Evolutionary conservation across 306 rosid genomes (phyloP), one percentile per base, ranked within the genome.

Genomic region (Begonia peltatifolia): DNA sequence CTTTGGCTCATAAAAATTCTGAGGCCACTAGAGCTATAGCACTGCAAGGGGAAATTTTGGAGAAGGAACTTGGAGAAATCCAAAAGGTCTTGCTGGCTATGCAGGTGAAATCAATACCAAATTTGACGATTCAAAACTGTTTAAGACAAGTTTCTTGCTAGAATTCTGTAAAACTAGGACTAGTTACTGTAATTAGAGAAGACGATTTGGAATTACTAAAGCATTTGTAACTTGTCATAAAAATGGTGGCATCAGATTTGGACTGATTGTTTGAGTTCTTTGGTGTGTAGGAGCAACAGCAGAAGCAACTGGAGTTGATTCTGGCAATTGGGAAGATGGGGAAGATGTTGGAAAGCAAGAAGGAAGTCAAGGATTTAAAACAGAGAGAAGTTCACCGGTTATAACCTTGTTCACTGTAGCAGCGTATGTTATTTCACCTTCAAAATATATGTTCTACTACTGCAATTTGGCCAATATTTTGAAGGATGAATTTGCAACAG

Each of bases 21-120:
- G 79, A 80, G 82, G 95, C 87, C 22, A 79, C 94, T 47, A 79
- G 74, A 79, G 81, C 79, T 55, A 76, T 86, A 69, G 95, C 84
- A 11, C 54, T 56, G 25, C 95, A 81, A 67, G 84, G 82, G 59
- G 87, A 85, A 70, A 60, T 73, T 64, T 72, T 90, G 65, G 95
- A 83, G 80, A 85, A 83, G 74, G 97, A 90, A 76, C 80, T 90
- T 18, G 82, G 78, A 60, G 97, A 85, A 76, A 83, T 74, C 60
- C 97, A 85, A 64, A 80, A 83, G 50, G 87, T 83, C 65, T 76
- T 90, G 63, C 75, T 85, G 62, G 95, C 94, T 51, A 83, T 90
- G 97, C 95, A 90, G 90, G 97, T 89, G 71, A 65, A 62, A 44
- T 18, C 12, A 12, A n/a, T 14, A 13, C 16, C 9, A 15, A 30